A percentile compares a stretch with the other conserved stretches of the same genome.
Evolutionary conservation across 192 early-diverging fungal genomes (phyloP).

Genomic region (Spizellomyces sp.): DNA sequence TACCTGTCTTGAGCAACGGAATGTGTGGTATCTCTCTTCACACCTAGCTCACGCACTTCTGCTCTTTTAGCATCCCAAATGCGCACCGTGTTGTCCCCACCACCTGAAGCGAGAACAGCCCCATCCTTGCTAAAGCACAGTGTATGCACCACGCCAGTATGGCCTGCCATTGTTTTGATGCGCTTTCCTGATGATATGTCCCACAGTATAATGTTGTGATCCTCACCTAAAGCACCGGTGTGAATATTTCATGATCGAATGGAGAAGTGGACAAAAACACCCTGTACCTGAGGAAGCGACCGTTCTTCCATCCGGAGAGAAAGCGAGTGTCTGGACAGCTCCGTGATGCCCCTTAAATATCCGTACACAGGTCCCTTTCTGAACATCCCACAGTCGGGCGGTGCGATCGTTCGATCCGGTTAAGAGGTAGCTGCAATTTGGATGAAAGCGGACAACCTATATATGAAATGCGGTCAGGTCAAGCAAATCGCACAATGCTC

Average conservation of each 20-base stretch:
- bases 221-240: slow-evolving; percentile 60
- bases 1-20: slow-evolving; percentile 10
- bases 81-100: slow-evolving; percentile 86
- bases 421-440: slow-evolving; percentile 91
- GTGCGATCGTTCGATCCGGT: slow-evolving; percentile 92
- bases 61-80: slow-evolving; percentile 84
- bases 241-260: slow-evolving; percentile 7
- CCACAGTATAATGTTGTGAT: slow-evolving; percentile 82
- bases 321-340: slow-evolving; percentile 78
- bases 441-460: slow-evolving; percentile 93
- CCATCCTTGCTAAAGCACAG: slow-evolving; percentile 85
- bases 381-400: slow-evolving; percentile 90
- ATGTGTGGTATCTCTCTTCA: slow-evolving; percentile 25
- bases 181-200: slow-evolving; percentile 83
- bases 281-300: slow-evolving; percentile 84
- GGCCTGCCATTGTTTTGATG: slow-evolving; percentile 84
- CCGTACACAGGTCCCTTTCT: slow-evolving; percentile 85
- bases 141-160: slow-evolving; percentile 80
- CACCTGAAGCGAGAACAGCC: slow-evolving; percentile 78
- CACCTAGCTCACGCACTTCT: slow-evolving; percentile 32
- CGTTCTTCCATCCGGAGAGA: slow-evolving; percentile 89
- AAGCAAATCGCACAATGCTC: background rate
- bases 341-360: slow-evolving; percentile 88
- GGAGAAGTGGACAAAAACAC: slow-evolving; percentile 3
- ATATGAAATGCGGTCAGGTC: background rate